These are phyloP conservation scores for Oxyria digyna DNA, from an alignment of 148 eudicot genomes.

Conservation along the genomic window DNA sequence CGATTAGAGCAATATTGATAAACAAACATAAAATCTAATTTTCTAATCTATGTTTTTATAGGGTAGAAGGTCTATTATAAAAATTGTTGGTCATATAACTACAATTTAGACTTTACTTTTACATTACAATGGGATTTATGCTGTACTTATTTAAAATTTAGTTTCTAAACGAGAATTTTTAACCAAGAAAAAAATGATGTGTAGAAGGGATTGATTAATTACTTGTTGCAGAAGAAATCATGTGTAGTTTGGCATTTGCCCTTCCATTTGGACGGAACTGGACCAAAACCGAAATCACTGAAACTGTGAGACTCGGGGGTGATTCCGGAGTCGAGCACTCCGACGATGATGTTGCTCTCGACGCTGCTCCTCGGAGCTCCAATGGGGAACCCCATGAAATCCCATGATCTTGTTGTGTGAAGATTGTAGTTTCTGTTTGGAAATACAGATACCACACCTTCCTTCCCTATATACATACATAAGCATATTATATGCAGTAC, in stretches of 20 bases:
- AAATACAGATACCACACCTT: conserved; percentile 37
- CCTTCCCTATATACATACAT: background rate
- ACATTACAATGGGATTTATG: too few relatives aligned
- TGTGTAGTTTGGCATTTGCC: conserved; percentile 27
- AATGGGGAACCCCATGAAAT: conserved; percentile 31
- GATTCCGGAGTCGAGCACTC: conserved; percentile 34
- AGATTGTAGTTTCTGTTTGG: conserved; percentile 27
- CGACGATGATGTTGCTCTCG: conserved; percentile 32
- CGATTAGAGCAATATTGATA: too few relatives aligned
- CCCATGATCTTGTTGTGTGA: conserved; percentile 66
- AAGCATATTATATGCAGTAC: too few relatives aligned
- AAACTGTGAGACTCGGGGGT: conserved; percentile 45
- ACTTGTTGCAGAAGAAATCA: conserved; percentile 54
- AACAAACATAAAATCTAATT: too few relatives aligned
- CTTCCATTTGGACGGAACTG: conserved; percentile 42
- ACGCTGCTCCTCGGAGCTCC: background rate
- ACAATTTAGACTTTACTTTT: too few relatives aligned
- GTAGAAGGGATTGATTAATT: background rate
- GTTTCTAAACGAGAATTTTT: too few relatives aligned
- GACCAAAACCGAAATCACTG: conserved; percentile 32
- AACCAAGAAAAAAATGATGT: too few relatives aligned
- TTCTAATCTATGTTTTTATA: too few relatives aligned
- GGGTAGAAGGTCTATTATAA: too few relatives aligned
- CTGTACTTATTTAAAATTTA: too few relatives aligned
- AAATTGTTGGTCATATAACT: too few relatives aligned